phyloP scores from a whole-genome alignment of 2,329 filamentous ascomycete species.

The Aureobasidium sp. region DNA sequence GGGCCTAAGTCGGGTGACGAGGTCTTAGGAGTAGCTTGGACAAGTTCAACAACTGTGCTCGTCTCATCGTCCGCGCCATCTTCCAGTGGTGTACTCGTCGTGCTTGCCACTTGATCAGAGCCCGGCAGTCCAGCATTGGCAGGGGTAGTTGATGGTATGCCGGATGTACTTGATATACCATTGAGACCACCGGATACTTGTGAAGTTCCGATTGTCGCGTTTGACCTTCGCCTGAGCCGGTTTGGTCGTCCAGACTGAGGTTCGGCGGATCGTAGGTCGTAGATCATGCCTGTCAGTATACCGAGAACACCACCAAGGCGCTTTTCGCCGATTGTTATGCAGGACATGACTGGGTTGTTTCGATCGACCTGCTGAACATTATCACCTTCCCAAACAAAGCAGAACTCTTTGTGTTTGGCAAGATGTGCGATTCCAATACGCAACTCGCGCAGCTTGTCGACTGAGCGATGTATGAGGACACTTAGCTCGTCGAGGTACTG shows the following conservation, averaged over 20 bases:
- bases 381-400: conserved; percentile 53
- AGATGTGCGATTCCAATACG: conserved; percentile 61
- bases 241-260: not conserved
- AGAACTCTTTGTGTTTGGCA: conserved; percentile 46
- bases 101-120: not conserved
- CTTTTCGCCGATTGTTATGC: conserved; percentile 47
- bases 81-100: not conserved
- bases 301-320: conserved; percentile 61
- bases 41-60: not conserved
- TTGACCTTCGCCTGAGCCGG: conserved; percentile 3
- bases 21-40: not conserved
- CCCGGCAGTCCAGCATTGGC: too few relatives aligned
- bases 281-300: conserved; percentile 57
- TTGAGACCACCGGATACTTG: not conserved
- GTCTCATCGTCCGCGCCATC: not conserved
- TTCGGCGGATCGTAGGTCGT: conserved; percentile 39
- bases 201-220: not conserved
- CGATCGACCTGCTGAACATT: conserved; percentile 55
- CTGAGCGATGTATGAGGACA: conserved; percentile 63
- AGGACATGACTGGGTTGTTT: conserved; percentile 43
- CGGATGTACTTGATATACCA: not conserved
- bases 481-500: conserved; percentile 77
- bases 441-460: conserved; percentile 57
- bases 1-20: not conserved
- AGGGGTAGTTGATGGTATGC: too few relatives aligned